phyloP scores from a whole-genome alignment of 306 rosid species.

The Prinsepia uniflora region DNA sequence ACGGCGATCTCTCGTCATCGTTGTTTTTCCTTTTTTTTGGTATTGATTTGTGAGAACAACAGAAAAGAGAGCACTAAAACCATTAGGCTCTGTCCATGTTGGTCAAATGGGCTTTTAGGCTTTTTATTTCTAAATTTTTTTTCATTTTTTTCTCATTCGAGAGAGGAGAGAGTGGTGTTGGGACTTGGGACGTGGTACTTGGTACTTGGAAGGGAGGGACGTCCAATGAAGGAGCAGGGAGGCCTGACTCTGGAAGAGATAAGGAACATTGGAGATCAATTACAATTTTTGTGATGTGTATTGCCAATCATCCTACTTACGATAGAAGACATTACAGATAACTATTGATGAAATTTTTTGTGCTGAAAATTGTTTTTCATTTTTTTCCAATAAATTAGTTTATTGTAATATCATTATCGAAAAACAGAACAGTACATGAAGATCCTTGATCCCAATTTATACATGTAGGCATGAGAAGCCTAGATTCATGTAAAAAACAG shows the following conservation, averaged over 20 bases:
- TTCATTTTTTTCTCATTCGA: neutral
- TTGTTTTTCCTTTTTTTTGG: neutral
- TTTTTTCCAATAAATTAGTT: too few species aligned
- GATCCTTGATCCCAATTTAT: too few species aligned
- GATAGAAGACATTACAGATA: too few species aligned
- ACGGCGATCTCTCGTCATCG: constrained; percentile 57
- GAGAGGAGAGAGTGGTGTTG: neutral
- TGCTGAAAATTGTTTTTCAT: too few species aligned
- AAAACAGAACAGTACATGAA: too few species aligned
- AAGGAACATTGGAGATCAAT: constrained; percentile 53
- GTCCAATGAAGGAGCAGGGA: constrained; percentile 25
- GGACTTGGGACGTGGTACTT: too few species aligned
- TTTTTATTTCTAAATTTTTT: neutral
- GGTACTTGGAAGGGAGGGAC: constrained; percentile 26
- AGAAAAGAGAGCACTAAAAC: neutral
- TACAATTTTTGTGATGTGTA: too few species aligned
- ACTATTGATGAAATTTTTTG: too few species aligned
- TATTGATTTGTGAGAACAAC: neutral
- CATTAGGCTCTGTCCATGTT: constrained; percentile 11
- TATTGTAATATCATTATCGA: too few species aligned
- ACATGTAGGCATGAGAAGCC: too few species aligned
- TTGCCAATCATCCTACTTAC: too few species aligned
- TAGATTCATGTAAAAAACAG: too few species aligned
- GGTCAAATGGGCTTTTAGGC: constrained; percentile 17
- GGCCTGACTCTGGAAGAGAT: constrained; percentile 44